phyloP scores from a whole-genome alignment of 192 early-diverging fungal species.

The Obelidium mucronatum region DNA sequence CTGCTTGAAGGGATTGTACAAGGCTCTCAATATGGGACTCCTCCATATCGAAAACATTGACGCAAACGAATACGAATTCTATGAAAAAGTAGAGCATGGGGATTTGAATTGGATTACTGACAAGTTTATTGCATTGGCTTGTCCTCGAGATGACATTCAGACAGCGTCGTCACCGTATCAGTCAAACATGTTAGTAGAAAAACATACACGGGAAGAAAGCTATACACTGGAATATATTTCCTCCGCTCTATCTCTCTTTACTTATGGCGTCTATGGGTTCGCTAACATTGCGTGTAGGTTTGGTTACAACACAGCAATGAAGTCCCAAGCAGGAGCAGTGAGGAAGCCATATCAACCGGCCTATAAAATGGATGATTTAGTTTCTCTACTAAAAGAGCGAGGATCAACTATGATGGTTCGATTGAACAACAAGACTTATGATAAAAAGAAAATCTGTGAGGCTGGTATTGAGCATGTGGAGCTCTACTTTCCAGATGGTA shows the following conservation, averaged over 20 bases:
- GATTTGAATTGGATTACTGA: slow-evolving; percentile 79
- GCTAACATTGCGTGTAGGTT: neutral
- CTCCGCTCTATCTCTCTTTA: neutral
- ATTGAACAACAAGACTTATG: slow-evolving; percentile 73
- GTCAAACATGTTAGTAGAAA: neutral
- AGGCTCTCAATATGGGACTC: slow-evolving; percentile 63
- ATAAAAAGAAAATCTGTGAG: slow-evolving; percentile 58
- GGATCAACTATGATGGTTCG: slow-evolving; percentile 63
- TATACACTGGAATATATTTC: neutral
- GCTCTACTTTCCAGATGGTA: slow-evolving; percentile 75
- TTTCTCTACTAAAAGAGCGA: slow-evolving; percentile 59
- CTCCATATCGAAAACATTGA: slow-evolving; percentile 67
- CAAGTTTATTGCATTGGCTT: slow-evolving; percentile 76
- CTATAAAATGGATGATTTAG: slow-evolving; percentile 58
- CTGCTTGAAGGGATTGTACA: slow-evolving; percentile 69
- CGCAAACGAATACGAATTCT: slow-evolving; percentile 75
- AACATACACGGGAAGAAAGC: neutral
- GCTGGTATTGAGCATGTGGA: slow-evolving; percentile 72
- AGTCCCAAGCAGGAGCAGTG: slow-evolving; percentile 10
- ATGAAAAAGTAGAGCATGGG: slow-evolving; percentile 72
- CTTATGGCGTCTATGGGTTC: neutral
- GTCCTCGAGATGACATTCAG: slow-evolving; percentile 62
- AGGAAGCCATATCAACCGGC: slow-evolving; percentile 44
- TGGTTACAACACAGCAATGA: no score
- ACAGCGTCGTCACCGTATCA: neutral